These are phyloP conservation scores for Mollisiaceae sp. DNA, from an alignment of 2,329 filamentous ascomycete genomes.

Conservation along the genomic window DNA sequence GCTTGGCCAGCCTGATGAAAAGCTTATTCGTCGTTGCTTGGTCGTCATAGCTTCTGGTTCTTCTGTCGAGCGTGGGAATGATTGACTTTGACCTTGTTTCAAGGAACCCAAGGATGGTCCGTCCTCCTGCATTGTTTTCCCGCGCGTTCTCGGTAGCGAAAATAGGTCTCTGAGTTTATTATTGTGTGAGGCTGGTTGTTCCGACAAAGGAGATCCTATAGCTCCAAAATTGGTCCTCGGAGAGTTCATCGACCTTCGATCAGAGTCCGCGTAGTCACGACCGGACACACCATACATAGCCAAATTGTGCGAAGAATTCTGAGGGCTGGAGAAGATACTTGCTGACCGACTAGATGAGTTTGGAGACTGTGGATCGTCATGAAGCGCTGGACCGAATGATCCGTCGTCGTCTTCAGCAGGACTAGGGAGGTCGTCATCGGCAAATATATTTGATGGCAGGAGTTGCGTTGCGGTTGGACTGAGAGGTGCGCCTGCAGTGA, in stretches of 20 bases:
- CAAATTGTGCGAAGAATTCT: slow-evolving; percentile 63
- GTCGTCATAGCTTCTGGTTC: slow-evolving; percentile 57
- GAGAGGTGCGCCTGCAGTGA: slow-evolving; percentile 71
- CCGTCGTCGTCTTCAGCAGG: slow-evolving; percentile 37
- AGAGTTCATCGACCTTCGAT: slow-evolving; percentile 38
- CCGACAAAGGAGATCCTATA: slow-evolving; percentile 38
- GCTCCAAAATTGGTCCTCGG: slow-evolving; percentile 37
- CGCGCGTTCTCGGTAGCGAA: slow-evolving; percentile 61
- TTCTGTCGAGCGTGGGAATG: slow-evolving; percentile 69
- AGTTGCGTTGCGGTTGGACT: slow-evolving; percentile 78
- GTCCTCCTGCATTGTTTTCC: slow-evolving; percentile 64
- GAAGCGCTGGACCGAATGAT: slow-evolving; percentile 42
- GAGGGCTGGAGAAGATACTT: slow-evolving; percentile 65
- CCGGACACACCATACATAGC: slow-evolving; percentile 51
- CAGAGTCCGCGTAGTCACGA: slow-evolving; percentile 37
- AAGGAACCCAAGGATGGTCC: slow-evolving; percentile 71
- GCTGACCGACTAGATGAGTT: slow-evolving; percentile 62
- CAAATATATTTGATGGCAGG: slow-evolving; percentile 69
- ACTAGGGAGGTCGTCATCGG: slow-evolving; percentile 63
- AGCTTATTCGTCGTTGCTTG: slow-evolving; percentile 60
- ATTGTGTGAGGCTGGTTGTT: slow-evolving; percentile 50
- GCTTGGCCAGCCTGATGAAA: slow-evolving; percentile 58
- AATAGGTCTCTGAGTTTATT: slow-evolving; percentile 60
- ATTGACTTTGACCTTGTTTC: slow-evolving; percentile 76
- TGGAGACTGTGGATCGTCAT: slow-evolving; percentile 62